Evolutionary conservation across 2,329 filamentous ascomycete species (phyloP).

Genomic region (Aspergillus sp.): DNA sequence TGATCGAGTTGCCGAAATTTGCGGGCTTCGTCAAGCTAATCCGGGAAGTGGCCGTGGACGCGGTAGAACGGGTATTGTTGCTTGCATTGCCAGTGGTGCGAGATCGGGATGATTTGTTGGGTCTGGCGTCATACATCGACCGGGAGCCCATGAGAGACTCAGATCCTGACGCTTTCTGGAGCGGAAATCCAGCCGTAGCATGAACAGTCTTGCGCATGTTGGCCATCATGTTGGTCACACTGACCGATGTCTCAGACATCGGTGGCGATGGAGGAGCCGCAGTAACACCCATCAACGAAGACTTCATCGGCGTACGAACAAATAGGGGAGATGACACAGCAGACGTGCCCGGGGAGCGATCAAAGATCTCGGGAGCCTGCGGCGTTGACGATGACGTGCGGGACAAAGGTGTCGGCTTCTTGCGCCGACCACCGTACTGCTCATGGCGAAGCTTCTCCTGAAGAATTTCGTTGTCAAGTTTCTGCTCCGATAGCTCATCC

Average conservation of each 20-base stretch:
- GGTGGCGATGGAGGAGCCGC: conserved; percentile 90
- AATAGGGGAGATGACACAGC: conserved; percentile 86
- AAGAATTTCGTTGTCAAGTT: conserved; percentile 91
- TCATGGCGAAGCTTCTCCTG: conserved; percentile 87
- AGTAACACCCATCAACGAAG: conserved; percentile 65
- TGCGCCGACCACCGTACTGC: conserved; percentile 51
- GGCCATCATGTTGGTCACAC: conserved; percentile 74
- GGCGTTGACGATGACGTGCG: conserved; percentile 49
- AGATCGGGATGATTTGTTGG: conserved; percentile 50
- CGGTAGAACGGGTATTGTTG: conserved; percentile 45
- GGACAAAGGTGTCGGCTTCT: conserved; percentile 54
- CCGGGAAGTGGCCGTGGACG: conserved; percentile 46
- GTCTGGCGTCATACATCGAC: conserved; percentile 48
- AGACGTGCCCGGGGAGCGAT: conserved; percentile 75
- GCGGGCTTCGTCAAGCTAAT: conserved; percentile 32
- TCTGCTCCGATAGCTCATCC: conserved; percentile 88
- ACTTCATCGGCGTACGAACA: conserved; percentile 78
- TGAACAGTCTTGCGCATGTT: conserved; percentile 57
- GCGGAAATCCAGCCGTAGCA: conserved; percentile 52
- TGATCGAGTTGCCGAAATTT: conserved; percentile 47
- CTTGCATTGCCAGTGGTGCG: conserved; percentile 58
- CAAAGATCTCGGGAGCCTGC: conserved; percentile 70
- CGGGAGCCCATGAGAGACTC: conserved; percentile 55
- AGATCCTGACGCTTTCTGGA: conserved; percentile 47
- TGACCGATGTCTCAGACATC: conserved; percentile 79